Conservation (phyloP, 2,329 filamentous ascomycete species). For the Cladosporium sp. region DNA sequence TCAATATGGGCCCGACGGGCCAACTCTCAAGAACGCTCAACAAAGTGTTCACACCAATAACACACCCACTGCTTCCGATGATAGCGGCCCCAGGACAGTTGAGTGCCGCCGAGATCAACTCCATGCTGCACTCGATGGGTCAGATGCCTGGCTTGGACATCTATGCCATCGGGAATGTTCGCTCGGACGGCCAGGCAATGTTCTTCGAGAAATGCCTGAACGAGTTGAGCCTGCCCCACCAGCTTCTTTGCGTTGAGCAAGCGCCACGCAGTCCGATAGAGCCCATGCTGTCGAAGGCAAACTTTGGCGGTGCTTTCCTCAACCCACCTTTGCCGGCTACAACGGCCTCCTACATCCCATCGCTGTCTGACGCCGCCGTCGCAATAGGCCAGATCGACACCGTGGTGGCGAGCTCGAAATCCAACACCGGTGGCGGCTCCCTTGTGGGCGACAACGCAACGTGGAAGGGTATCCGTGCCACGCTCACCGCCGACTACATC, state of each 20-base stretch:
- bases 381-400: conserved; percentile 79
- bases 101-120: conserved; percentile 79
- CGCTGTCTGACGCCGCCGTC: conserved; percentile 67
- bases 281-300: conserved; percentile 62
- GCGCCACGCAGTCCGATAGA: conserved; percentile 63
- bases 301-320: conserved; percentile 77
- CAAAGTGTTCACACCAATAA: conserved; percentile 81
- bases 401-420: conserved; percentile 55
- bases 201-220: conserved; percentile 67
- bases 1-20: conserved; percentile 83
- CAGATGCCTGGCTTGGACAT: conserved; percentile 74
- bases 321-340: conserved; percentile 59
- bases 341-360: conserved; percentile 52
- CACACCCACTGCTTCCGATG: conserved; percentile 74
- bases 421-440: conserved; percentile 23
- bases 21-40: conserved; percentile 79
- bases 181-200: conserved; percentile 68
- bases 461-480: conserved; percentile 80
- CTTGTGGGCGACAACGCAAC: conserved; percentile 75
- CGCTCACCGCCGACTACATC: conserved; percentile 72
- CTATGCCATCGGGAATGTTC: conserved; percentile 69
- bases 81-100: conserved; percentile 82
- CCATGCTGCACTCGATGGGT: conserved; percentile 68
- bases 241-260: conserved; percentile 68
- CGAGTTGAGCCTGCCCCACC: conserved; percentile 72